These are phyloP conservation scores for Rhododendron molle DNA, from an alignment of 148 eudicot species.

Conservation along the genomic window DNA sequence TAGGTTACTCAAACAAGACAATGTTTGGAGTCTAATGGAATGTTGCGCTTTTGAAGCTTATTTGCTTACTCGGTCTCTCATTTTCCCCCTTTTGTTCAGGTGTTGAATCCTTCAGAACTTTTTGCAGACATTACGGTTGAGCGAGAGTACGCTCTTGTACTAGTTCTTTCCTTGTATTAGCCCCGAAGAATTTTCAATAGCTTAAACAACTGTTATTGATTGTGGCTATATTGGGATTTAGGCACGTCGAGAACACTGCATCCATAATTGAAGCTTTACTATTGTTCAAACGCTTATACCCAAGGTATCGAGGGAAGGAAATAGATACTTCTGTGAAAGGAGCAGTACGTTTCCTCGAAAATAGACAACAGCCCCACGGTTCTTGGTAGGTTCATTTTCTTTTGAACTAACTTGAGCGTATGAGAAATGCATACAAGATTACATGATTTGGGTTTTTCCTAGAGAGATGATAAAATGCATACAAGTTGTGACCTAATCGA, in stretches of 20 bases:
- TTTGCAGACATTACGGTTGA: conserved; percentile 37
- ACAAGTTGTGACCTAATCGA: too few species aligned
- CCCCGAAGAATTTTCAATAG: too few species aligned
- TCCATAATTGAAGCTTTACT: conserved; percentile 29
- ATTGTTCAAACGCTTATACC: conserved; percentile 24
- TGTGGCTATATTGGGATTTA: not conserved
- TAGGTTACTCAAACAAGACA: not conserved
- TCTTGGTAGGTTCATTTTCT: conserved; percentile 28
- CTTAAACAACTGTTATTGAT: not conserved
- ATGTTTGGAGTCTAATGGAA: not conserved
- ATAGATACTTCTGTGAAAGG: conserved; percentile 19
- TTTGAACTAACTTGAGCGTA: not conserved
- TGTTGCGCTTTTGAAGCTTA: not conserved
- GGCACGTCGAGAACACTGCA: conserved; percentile 37
- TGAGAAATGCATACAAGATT: not conserved
- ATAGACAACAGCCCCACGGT: conserved; percentile 26
- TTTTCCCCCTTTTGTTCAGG: conserved; percentile 6
- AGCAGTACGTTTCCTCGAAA: conserved; percentile 23
- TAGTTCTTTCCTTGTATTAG: not conserved
- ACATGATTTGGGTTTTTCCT: not conserved
- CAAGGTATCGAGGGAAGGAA: conserved; percentile 25
- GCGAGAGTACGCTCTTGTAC: conserved; percentile 23
- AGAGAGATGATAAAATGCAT: not conserved
- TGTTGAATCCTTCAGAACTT: conserved; percentile 29
- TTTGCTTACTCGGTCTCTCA: not conserved